Percentiles rank a stretch among this genome's conserved stretches.
Conservation (phyloP, 441 rosid species). For the Adansonia grandidieri region DNA sequence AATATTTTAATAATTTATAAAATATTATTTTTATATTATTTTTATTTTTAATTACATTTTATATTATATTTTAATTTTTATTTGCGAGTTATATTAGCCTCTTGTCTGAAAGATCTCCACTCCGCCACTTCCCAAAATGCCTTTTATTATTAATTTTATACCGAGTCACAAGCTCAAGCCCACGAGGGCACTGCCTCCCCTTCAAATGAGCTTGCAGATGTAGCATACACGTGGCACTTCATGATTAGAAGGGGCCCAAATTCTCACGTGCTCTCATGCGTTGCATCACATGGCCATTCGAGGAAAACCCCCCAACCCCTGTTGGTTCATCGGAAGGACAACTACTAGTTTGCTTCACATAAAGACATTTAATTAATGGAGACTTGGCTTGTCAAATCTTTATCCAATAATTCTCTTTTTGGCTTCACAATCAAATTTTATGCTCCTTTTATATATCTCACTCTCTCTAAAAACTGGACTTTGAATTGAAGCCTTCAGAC, state of each 20-base stretch:
- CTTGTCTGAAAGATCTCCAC: not conserved
- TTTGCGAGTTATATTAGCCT: no score
- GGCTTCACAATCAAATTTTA: not conserved
- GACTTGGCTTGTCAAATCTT: conserved; percentile 1
- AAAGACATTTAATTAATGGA: conserved; percentile 14
- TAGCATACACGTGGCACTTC: conserved; percentile 6
- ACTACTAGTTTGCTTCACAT: not conserved
- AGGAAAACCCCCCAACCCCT: not conserved
- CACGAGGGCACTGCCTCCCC: not conserved
- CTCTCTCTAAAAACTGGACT: not conserved
- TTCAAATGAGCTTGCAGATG: not conserved
- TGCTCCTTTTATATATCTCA: not conserved
- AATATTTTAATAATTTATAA: no score
- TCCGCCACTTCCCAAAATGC: not conserved
- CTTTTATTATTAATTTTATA: not conserved
- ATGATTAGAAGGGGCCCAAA: not conserved
- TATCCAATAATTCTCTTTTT: not conserved
- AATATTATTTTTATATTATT: no score
- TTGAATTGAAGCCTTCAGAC: not conserved
- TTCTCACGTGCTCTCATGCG: conserved; percentile 1
- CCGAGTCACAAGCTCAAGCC: not conserved
- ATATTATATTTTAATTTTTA: no score
- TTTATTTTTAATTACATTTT: no score
- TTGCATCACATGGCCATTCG: conserved; percentile 16
- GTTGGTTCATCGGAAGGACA: conserved; percentile 4